Evolutionary conservation across 805 yeast species (phyloP), one percentile per base, ranked within the genome.

Genomic region (Cyberlindnera petersonii): DNA sequence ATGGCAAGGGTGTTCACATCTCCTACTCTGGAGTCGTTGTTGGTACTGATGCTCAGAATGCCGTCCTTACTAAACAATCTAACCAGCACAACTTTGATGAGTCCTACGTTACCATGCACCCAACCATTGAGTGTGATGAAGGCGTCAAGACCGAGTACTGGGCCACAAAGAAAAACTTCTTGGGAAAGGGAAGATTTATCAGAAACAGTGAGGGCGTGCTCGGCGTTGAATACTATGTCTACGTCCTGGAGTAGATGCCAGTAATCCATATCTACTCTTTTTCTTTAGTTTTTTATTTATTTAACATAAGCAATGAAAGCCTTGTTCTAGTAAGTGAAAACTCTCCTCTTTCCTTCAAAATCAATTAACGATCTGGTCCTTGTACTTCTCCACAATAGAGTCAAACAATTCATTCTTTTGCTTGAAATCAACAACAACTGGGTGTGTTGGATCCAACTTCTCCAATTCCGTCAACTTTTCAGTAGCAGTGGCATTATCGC

Each of bases 401-500:
- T 83, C 87, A 53, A 89, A 89, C 47, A 76, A 63, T 22, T 64
- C 68, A 46, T 71, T 69, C 61, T 86, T 83, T 39, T 75, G 84
- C 31, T 71, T 62, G 45, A 75, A 65, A 50, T 85, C 91, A 22
- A 59, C 56, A 46, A 81, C 61, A 35, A 74, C 70, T 24, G 75
- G 75, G 56, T 83, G 86, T 15, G 71, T 65, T 34, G 82, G 75
- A 39, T 75, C 73, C 13, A 73, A 50, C 26, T 60, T 49, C 24
- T 58, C 57, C 48, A 82, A 68, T 48, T 75, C 67, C 9, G 55
- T 44, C 50, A 76, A 68, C 42, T 79, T 66, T 28, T 66, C 64
- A 4, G 56, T 53, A 9, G 64, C 59, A 27, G 34, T 41, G 6
- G 52, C 46, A 23, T 49, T 47, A 20, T 64, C 64, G 10, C 81